A percentile compares a stretch with the other conserved stretches of the same genome.
Evolutionary conservation across 331 rosid genomes (phyloP).

Genomic region (Arachis monticola): DNA sequence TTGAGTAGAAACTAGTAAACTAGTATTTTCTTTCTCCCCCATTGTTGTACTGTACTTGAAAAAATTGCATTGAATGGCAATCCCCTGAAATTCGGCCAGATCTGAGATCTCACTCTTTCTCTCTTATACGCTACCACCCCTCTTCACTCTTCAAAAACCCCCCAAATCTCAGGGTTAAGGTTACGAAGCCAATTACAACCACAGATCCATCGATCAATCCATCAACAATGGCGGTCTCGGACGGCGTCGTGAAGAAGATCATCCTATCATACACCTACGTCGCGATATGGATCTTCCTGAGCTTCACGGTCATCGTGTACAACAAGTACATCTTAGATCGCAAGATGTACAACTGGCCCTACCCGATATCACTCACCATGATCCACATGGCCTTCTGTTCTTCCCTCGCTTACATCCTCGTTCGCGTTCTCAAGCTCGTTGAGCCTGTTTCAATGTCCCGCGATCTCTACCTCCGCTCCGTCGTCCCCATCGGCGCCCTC

Average conservation of each 20-base stretch:
- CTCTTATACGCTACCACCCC: not conserved
- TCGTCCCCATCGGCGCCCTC: conserved; percentile 92
- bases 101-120: conserved; percentile 23
- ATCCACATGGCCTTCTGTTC: conserved; percentile 98
- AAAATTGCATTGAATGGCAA: conserved; percentile 7
- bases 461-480: conserved; percentile 74
- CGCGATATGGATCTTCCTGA: conserved; percentile 89
- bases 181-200: not conserved
- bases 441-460: conserved; percentile 89
- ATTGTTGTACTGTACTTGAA: too few species aligned
- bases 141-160: not conserved
- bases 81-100: conserved; percentile 33
- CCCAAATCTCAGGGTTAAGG: conserved; percentile 28
- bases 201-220: too few species aligned
- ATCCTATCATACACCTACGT: conserved; percentile 84
- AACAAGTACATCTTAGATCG: conserved; percentile 94
- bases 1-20: too few species aligned
- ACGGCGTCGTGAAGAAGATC: conserved; percentile 73
- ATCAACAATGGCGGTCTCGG: conserved; percentile 74
- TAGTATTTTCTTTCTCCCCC: too few species aligned
- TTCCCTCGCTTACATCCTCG: conserved; percentile 76
- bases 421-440: conserved; percentile 80
- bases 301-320: conserved; percentile 94
- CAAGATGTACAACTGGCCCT: conserved; percentile 95
- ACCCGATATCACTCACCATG: conserved; percentile 94